Percentiles rank a stretch among this genome's conserved stretches.
Evolutionary conservation across 2,329 filamentous ascomycete genomes (phyloP).

Genomic region (Plectosphaerella sp.): DNA sequence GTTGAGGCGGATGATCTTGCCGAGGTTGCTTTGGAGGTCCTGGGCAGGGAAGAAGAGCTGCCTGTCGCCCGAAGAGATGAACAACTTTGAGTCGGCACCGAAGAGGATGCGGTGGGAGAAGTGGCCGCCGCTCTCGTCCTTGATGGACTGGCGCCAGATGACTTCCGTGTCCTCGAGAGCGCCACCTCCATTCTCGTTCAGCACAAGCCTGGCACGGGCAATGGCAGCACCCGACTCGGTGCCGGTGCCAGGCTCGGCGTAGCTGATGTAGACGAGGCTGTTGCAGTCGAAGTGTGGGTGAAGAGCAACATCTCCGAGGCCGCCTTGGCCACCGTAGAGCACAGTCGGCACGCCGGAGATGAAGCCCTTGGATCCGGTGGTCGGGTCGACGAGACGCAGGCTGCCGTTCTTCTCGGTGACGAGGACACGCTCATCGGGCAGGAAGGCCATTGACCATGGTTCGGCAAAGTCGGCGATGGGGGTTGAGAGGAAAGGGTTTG

Average conservation of each 20-base stretch:
- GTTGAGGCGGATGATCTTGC: slow-evolving; percentile 27
- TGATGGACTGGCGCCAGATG: slow-evolving; percentile 26
- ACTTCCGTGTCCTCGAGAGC: slow-evolving; percentile 21
- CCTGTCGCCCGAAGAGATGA: slow-evolving; percentile 27
- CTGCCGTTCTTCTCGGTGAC: slow-evolving; percentile 25
- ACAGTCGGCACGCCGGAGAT: slow-evolving; percentile 26
- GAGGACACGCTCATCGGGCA: slow-evolving; percentile 24
- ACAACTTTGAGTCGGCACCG: slow-evolving; percentile 20
- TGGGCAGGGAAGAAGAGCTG: slow-evolving; percentile 25
- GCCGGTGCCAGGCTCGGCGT: slow-evolving; percentile 21
- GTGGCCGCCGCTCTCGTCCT: slow-evolving; percentile 19
- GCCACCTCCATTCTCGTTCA: slow-evolving; percentile 21
- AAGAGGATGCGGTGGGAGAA: slow-evolving; percentile 27
- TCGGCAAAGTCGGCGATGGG: slow-evolving; percentile 14
- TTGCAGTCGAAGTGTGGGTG: slow-evolving; percentile 26
- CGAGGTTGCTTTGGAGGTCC: slow-evolving; percentile 25
- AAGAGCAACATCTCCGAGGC: slow-evolving; percentile 25
- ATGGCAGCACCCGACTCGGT: slow-evolving; percentile 20
- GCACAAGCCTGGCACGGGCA: slow-evolving; percentile 23
- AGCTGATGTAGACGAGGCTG: slow-evolving; percentile 25
- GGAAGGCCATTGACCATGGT: slow-evolving; percentile 25
- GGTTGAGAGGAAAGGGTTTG: slow-evolving; percentile 20
- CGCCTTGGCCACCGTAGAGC: slow-evolving; percentile 25
- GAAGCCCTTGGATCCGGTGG: slow-evolving; percentile 18
- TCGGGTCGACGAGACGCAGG: slow-evolving; percentile 22